Conservation (phyloP, 495 filamentous ascomycete genomes). For the Letharia columbiana region DNA sequence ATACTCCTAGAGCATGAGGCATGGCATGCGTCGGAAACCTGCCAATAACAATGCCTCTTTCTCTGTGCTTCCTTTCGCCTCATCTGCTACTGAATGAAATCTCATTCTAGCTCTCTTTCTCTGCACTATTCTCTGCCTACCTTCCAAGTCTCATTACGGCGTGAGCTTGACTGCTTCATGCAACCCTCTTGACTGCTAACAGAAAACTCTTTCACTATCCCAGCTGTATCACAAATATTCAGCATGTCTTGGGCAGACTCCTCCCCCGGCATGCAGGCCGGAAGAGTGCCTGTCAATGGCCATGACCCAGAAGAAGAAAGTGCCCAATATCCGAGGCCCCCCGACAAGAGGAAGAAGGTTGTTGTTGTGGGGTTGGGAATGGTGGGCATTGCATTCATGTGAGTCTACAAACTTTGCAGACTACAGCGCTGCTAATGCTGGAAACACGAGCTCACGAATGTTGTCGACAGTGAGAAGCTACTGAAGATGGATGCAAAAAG, state of each 20-base stretch:
- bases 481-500: conserved; percentile 74
- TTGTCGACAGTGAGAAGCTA: conserved; percentile 63
- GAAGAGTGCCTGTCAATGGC: conserved; percentile 22
- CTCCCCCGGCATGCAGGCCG: conserved; percentile 27
- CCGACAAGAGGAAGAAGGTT: conserved; percentile 50
- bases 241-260: conserved; percentile 29
- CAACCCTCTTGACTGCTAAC: neutral
- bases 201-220: neutral
- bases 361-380: conserved; percentile 91
- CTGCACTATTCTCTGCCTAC: neutral
- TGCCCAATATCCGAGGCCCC: conserved; percentile 21
- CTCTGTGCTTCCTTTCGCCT: neutral
- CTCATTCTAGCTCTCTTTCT: conserved; percentile 8
- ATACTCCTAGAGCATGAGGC: no score
- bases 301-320: conserved; percentile 23
- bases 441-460: neutral
- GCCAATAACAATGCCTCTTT: neutral
- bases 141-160: neutral
- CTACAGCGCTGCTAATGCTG: neutral
- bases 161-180: conserved; percentile 7
- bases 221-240: neutral
- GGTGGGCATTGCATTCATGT: conserved; percentile 95
- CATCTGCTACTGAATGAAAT: conserved; percentile 6
- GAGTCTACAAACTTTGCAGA: conserved; percentile 27
- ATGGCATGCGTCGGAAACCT: neutral